A percentile compares a stretch with the other conserved stretches of the same genome.
phyloP scores from a whole-genome alignment of 305 asterid genomes.

The Fraxinus velutina region DNA sequence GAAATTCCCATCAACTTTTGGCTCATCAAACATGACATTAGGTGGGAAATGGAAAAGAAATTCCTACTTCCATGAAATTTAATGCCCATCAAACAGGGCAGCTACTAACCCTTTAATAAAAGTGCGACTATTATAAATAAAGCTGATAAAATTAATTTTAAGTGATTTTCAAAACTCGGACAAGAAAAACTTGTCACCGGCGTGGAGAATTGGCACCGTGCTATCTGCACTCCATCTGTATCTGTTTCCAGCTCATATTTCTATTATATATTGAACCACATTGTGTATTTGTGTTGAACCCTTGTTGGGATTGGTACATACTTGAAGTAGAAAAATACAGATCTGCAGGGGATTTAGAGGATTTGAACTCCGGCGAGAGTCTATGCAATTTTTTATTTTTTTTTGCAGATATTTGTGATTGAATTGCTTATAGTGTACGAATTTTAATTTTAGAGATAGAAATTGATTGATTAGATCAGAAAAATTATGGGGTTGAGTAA shows the following conservation, averaged over 20 bases:
- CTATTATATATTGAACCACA: neutral
- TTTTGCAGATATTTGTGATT: neutral
- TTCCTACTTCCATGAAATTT: too few relatives aligned
- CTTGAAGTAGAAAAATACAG: neutral
- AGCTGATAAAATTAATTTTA: too few relatives aligned
- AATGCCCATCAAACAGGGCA: too few relatives aligned
- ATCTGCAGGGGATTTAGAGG: neutral
- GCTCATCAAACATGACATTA: too few relatives aligned
- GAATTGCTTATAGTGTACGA: neutral
- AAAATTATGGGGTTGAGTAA: slow-evolving; percentile 12
- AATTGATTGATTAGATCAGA: slow-evolving; percentile 2
- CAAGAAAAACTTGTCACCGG: neutral
- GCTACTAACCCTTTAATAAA: too few relatives aligned
- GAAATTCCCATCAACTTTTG: too few relatives aligned
- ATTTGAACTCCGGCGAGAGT: neutral
- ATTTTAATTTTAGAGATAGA: neutral
- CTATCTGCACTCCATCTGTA: neutral
- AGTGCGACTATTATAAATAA: too few relatives aligned
- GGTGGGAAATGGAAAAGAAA: too few relatives aligned
- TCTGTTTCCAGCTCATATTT: neutral
- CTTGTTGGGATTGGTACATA: neutral
- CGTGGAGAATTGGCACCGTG: slow-evolving; percentile 1
- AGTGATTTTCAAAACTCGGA: neutral
- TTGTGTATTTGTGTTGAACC: neutral
- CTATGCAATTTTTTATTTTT: neutral